Percentiles rank a stretch among this genome's conserved stretches.
These are phyloP conservation scores for Sporothrix schenckii DNA, from an alignment of 2,329 filamentous ascomycete species.

Conservation along the genomic window DNA sequence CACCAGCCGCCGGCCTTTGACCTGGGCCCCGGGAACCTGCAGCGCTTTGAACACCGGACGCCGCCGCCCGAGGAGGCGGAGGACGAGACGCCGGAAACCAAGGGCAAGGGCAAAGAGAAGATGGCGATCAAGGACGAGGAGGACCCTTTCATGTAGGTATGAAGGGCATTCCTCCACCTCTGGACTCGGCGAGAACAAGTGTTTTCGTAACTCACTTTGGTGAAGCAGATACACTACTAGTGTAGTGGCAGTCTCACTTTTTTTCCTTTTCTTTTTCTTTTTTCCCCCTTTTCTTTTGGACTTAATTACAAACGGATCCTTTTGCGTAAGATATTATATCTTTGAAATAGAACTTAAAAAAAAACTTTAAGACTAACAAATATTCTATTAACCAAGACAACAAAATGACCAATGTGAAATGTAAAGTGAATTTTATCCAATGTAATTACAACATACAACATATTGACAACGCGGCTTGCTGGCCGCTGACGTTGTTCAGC, in stretches of 20 bases:
- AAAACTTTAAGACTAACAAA: no score
- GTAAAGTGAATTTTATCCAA: no score
- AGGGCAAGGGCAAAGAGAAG: conserved; percentile 3
- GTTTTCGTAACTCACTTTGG: not conserved
- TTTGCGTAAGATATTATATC: no score
- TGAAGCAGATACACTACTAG: not conserved
- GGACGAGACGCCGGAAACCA: not conserved
- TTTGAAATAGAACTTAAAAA: no score
- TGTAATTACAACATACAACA: no score
- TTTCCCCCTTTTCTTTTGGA: no score
- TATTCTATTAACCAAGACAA: no score
- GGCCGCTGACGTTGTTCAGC: no score
- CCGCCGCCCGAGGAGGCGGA: not conserved
- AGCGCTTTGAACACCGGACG: not conserved
- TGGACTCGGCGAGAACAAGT: not conserved
- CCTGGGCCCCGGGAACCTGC: not conserved
- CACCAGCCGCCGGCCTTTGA: not conserved
- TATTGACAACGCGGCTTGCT: no score
- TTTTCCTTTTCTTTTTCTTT: no score
- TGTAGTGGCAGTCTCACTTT: not conserved
- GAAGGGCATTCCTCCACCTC: not conserved
- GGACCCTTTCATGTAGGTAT: conserved; percentile 7
- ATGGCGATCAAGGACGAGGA: not conserved
- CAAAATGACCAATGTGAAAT: no score
- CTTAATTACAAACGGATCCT: no score